phyloP scores from a whole-genome alignment of 2,329 filamentous ascomycete species.

The Aureobasidium sp. region DNA sequence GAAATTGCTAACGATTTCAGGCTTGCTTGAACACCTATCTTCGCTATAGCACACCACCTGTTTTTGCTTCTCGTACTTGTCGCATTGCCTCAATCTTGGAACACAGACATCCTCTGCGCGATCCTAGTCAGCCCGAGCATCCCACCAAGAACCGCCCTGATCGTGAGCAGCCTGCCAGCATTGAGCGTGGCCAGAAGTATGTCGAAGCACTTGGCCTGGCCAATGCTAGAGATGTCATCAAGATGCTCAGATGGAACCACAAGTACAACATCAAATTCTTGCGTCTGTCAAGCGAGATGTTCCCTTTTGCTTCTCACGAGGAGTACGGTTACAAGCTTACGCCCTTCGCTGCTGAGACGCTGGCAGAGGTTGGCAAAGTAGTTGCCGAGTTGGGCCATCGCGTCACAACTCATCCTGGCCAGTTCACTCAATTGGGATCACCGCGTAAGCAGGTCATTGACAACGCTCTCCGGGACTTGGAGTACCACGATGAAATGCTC shows the following conservation, averaged over 20 bases:
- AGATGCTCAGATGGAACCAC: conserved; percentile 88
- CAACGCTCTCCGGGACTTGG: conserved; percentile 71
- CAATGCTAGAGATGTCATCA: conserved; percentile 75
- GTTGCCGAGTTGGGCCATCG: conserved; percentile 74
- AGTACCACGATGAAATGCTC: conserved; percentile 83
- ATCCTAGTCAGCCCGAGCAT: conserved; percentile 71
- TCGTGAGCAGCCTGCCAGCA: conserved; percentile 58
- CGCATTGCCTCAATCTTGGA: conserved; percentile 86
- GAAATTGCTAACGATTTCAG: conserved; percentile 33
- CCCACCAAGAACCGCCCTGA: conserved; percentile 81
- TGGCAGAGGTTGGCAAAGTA: conserved; percentile 70
- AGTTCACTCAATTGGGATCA: conserved; percentile 86
- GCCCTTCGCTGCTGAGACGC: conserved; percentile 70
- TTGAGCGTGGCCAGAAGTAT: conserved; percentile 61
- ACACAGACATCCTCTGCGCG: conserved; percentile 71
- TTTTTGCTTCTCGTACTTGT: conserved; percentile 88
- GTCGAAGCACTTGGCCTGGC: conserved; percentile 71
- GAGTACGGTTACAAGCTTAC: conserved; percentile 80
- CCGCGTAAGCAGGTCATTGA: conserved; percentile 69
- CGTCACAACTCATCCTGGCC: conserved; percentile 83
- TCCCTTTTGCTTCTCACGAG: conserved; percentile 85
- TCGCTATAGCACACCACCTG: conserved; percentile 68
- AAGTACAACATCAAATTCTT: conserved; percentile 88
- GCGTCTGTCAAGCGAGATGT: conserved; percentile 91
- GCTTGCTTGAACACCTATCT: conserved; percentile 92